Conservation (phyloP, 1,284 basidiomycete genomes). For the Butyriboletus pseudospeciosus region DNA sequence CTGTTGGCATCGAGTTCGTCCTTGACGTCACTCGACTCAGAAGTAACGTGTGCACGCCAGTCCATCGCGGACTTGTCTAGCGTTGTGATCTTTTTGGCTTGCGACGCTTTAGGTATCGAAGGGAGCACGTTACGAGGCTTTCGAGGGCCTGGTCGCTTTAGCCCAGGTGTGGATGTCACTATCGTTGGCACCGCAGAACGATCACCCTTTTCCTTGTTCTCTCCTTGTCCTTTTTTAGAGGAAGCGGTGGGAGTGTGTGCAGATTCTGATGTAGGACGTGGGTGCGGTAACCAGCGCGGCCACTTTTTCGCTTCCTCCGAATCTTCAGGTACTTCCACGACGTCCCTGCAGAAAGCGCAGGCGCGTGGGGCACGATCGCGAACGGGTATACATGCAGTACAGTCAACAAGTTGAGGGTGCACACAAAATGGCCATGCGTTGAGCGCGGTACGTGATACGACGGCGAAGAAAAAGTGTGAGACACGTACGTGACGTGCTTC, state of each 20-base stretch:
- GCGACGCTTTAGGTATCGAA: conserved; percentile 45
- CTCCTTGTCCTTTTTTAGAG: neutral
- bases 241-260: neutral
- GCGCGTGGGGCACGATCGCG: neutral
- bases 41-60: conserved; percentile 64
- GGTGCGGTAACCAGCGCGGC: conserved; percentile 46
- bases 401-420: too few species aligned
- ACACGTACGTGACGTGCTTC: conserved; percentile 61
- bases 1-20: conserved; percentile 72
- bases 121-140: conserved; percentile 56
- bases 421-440: neutral
- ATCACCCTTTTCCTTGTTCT: neutral
- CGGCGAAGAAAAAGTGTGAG: too few species aligned
- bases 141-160: conserved; percentile 57
- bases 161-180: conserved; percentile 6
- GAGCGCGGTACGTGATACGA: neutral
- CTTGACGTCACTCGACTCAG: conserved; percentile 43
- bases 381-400: too few species aligned
- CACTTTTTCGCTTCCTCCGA: conserved; percentile 71
- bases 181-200: conserved; percentile 14
- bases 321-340: conserved; percentile 64
- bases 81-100: conserved; percentile 71
- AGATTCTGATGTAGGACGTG: conserved; percentile 20
- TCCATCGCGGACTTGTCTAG: conserved; percentile 81
- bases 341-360: conserved; percentile 46